A percentile compares a stretch with the other conserved stretches of the same genome.
Evolutionary conservation across 2,329 filamentous ascomycete species (phyloP).

Genomic region (Colletotrichum neosansevieriae): DNA sequence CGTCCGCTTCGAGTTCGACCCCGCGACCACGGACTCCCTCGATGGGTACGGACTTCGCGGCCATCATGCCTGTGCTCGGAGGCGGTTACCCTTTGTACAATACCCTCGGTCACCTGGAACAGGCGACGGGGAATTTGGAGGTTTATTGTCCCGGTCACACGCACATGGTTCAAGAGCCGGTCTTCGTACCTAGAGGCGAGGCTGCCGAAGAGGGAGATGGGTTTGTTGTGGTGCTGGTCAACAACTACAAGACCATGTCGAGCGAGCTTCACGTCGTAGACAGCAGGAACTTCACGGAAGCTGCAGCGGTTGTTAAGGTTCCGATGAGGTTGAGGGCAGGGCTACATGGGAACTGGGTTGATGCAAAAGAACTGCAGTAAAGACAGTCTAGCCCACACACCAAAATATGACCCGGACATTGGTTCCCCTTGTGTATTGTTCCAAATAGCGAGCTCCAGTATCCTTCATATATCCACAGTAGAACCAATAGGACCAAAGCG

Average conservation of each 20-base stretch:
- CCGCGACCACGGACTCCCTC: slow-evolving; percentile 11
- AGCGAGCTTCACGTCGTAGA: slow-evolving; percentile 34
- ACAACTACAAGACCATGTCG: slow-evolving; percentile 39
- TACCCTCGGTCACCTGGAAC: slow-evolving; percentile 48
- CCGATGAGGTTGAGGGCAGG: slow-evolving; percentile 24
- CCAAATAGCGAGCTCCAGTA: background rate
- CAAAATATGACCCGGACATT: background rate
- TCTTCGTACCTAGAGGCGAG: slow-evolving; percentile 53
- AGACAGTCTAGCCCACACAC: background rate
- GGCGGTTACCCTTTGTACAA: slow-evolving; percentile 48
- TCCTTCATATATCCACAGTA: slow-evolving; percentile 44
- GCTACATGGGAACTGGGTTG: slow-evolving; percentile 32
- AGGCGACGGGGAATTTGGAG: slow-evolving; percentile 43
- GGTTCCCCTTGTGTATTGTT: background rate
- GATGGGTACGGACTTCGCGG: slow-evolving; percentile 31
- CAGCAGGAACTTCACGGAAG: slow-evolving; percentile 7
- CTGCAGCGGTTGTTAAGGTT: slow-evolving; percentile 28
- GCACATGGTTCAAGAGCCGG: slow-evolving; percentile 56
- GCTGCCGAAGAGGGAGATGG: slow-evolving; percentile 54
- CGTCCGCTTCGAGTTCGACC: slow-evolving; percentile 36
- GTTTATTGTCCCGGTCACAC: slow-evolving; percentile 50
- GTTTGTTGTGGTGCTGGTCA: slow-evolving; percentile 50
- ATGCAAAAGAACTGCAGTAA: slow-evolving; percentile 22
- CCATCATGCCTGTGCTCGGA: slow-evolving; percentile 40
- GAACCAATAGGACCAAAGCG: slow-evolving; percentile 60